These are phyloP conservation scores for Debaryomyces castellii DNA, from an alignment of 805 yeast genomes.

Conservation along the genomic window DNA sequence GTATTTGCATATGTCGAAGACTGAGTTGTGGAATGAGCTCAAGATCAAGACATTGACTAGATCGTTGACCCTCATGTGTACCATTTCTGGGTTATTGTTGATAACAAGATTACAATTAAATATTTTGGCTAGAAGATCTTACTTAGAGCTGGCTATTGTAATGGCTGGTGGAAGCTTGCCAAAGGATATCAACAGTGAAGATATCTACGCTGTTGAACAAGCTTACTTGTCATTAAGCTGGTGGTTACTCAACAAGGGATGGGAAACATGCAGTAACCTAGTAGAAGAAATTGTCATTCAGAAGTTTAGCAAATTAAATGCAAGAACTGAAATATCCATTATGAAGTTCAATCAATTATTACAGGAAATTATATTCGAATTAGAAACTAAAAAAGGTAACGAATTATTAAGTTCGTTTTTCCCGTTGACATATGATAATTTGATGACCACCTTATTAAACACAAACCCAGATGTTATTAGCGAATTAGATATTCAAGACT, in stretches of 20 bases:
- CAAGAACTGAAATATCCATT: constrained; percentile 67
- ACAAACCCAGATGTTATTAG: constrained; percentile 43
- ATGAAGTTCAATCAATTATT: constrained; percentile 52
- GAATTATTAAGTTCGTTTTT: constrained; percentile 26
- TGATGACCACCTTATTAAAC: constrained; percentile 48
- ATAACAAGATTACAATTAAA: constrained; percentile 85
- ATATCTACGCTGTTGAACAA: constrained; percentile 66
- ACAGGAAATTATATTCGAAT: constrained; percentile 20
- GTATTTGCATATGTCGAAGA: constrained; percentile 32
- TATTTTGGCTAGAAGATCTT: constrained; percentile 82
- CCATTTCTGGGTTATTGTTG: constrained; percentile 67
- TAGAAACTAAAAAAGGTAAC: constrained; percentile 12
- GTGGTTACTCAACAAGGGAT: constrained; percentile 92
- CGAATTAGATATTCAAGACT: constrained; percentile 35
- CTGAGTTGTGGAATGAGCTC: constrained; percentile 78
- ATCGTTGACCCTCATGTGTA: constrained; percentile 66
- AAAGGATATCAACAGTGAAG: constrained; percentile 16
- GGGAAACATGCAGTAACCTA: constrained; percentile 54
- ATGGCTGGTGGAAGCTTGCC: constrained; percentile 52
- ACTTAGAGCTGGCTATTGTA: constrained; percentile 73
- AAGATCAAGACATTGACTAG: constrained; percentile 74
- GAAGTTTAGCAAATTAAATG: constrained; percentile 63
- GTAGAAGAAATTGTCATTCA: constrained; percentile 58
- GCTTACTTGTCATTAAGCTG: constrained; percentile 84
- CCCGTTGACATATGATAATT: constrained; percentile 37